Evolutionary conservation across 495 filamentous ascomycete species (phyloP).

Genomic region (Xanthoparmelia taractica): DNA sequence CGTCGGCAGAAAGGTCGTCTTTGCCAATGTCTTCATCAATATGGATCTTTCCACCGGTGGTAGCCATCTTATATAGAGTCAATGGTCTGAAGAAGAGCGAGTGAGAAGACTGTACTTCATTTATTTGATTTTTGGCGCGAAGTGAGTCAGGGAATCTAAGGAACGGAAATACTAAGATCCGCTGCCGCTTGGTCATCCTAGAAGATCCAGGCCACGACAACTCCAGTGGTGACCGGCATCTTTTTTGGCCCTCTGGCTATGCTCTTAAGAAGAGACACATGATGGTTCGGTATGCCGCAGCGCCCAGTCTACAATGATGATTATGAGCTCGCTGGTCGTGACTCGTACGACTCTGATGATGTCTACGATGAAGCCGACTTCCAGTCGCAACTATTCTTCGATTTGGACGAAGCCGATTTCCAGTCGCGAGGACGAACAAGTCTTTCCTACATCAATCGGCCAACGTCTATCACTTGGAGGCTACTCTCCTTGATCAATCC

Average conservation of each 20-base stretch:
- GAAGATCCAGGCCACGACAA: neutral
- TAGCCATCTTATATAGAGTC: constrained; percentile 18
- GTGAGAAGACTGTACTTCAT: too few relatives aligned
- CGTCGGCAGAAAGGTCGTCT: constrained; percentile 60
- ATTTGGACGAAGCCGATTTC: constrained; percentile 45
- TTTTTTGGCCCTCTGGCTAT: constrained; percentile 2
- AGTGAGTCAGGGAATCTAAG: constrained; percentile 1
- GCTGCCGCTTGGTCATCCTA: neutral
- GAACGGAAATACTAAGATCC: neutral
- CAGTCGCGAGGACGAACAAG: constrained; percentile 37
- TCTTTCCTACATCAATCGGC: constrained; percentile 26
- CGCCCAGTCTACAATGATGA: constrained; percentile 40
- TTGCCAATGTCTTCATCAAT: constrained; percentile 71
- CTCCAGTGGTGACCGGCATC: neutral
- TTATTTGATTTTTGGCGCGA: neutral
- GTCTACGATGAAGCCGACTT: constrained; percentile 29
- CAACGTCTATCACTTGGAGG: constrained; percentile 14
- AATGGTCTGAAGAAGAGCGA: neutral
- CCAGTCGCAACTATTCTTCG: constrained; percentile 26
- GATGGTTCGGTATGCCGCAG: constrained; percentile 34
- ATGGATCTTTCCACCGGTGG: constrained; percentile 48
- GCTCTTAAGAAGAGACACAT: neutral
- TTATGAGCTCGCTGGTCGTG: constrained; percentile 40
- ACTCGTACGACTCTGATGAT: constrained; percentile 40
- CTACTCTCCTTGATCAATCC: constrained; percentile 30